These are phyloP conservation scores for Sporormia fimetaria DNA, from an alignment of 495 filamentous ascomycete genomes.

Conservation along the genomic window DNA sequence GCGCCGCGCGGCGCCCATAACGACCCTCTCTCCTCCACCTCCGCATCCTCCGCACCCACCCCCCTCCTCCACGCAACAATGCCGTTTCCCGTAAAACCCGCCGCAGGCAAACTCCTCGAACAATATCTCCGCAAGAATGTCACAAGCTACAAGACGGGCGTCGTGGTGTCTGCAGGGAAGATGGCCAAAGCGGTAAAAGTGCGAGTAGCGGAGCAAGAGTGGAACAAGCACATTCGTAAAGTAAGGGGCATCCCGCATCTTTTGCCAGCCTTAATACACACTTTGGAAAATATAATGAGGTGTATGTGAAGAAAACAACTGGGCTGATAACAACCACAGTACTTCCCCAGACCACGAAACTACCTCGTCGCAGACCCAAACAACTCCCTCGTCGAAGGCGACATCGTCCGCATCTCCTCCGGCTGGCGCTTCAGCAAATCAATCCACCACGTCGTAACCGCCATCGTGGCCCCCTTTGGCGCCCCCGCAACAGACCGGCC, in stretches of 20 bases:
- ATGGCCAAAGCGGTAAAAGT: constrained; percentile 66
- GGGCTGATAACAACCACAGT: constrained; percentile 24
- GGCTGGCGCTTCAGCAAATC: constrained; percentile 51
- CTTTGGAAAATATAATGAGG: not conserved
- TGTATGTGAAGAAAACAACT: not conserved
- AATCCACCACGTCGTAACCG: constrained; percentile 66
- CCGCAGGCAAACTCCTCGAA: not conserved
- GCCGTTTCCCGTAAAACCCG: not conserved
- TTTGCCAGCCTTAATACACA: not conserved
- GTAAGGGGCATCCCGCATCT: constrained; percentile 17
- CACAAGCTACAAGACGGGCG: constrained; percentile 32
- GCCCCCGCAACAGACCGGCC: constrained; percentile 49
- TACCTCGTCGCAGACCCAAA: constrained; percentile 63
- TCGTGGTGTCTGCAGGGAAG: constrained; percentile 57
- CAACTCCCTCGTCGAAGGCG: constrained; percentile 61
- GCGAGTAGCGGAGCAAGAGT: constrained; percentile 46
- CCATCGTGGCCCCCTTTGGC: constrained; percentile 65
- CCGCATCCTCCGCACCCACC: no score
- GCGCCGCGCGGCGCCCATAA: no score
- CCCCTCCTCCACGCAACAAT: not conserved
- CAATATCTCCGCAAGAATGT: constrained; percentile 6
- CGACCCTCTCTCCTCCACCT: not conserved
- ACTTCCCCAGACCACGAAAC: constrained; percentile 30
- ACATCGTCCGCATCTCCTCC: constrained; percentile 66
- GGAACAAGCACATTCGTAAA: constrained; percentile 43